Base-by-base conservation (phyloP, 129 eudicot species). In the Solidago caesia region DNA sequence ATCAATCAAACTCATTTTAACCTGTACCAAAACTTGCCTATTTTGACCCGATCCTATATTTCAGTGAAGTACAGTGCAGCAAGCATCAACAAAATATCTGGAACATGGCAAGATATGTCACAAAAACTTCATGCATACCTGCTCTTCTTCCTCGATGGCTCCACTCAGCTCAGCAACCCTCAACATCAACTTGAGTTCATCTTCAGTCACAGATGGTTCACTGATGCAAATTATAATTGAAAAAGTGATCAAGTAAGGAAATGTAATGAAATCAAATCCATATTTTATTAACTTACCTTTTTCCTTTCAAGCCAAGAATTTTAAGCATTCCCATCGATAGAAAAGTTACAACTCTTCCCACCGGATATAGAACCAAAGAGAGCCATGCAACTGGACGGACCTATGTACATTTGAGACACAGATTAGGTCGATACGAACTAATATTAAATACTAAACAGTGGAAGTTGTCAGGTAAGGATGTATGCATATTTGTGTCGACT, bases 71-170 rank as follows among this genome's bases (percentile, higher is more conserved):
- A 25, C 3, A 58, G 41, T 55, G 14, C 52, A 8, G 13, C 41
- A 75, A 56, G 59, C 67, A 57, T 33, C 39, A 21, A 21, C 21
- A 21, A 70, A 13, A 47, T 45, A 21, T 21, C 21, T 21, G n/a
- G 64, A 70, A 64, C 21, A 45, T 42, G 43, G 44, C 42, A 48
- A 55, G 7, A 46, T 45, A 45, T 43, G 2, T 29, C 16, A 74
- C 13, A 63, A 26, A 53, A 44, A 12, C 26, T 66, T 48, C 74
- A 62, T 51, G 44, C 10, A 45, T 80, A 85, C 93, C 86, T 88
- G 93, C 68, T 88, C 93, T 85, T 88, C 93, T 76, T 88, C 93
- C 82, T 88, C 93, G 45, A 88, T 88, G 25, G 93, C 89, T 65
- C 93, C 93, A 74, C 93, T 88, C 74, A 84, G 58, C 74, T 88